Evolutionary conservation across 257 asterid species (phyloP).

Genomic region (Solanum raphanifolium): DNA sequence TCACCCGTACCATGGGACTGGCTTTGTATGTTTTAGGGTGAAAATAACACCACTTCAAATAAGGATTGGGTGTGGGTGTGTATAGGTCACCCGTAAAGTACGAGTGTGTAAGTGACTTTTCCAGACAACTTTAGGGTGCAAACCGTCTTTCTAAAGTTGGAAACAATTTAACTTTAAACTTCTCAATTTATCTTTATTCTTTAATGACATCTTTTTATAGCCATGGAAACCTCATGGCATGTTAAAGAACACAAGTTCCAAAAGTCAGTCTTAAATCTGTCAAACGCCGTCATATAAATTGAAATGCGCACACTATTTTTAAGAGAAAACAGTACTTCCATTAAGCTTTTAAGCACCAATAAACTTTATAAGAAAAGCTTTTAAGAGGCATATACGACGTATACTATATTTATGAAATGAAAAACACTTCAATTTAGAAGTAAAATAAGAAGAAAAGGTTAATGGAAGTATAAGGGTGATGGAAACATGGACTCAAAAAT

Average conservation of each 20-base stretch:
- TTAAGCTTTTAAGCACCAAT: not conserved
- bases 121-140: not conserved
- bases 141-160: not conserved
- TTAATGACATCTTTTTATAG: not conserved
- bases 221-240: not conserved
- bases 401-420: not conserved
- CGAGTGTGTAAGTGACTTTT: not conserved
- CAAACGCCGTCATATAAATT: not conserved
- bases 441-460: not conserved
- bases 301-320: not conserved
- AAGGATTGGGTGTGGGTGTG: not conserved
- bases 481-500: not conserved
- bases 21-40: not conserved
- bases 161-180: not conserved
- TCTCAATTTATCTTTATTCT: not conserved
- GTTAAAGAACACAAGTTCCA: not conserved
- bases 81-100: not conserved
- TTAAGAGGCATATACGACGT: not conserved
- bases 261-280: not conserved
- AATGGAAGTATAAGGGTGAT: not conserved
- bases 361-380: not conserved
- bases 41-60: not conserved
- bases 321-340: not conserved
- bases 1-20: not conserved
- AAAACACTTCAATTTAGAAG: not conserved